Percentiles rank a stretch among this genome's conserved stretches.
Evolutionary conservation across 2,329 filamentous ascomycete genomes (phyloP).

Genomic region (Fusarium fracticaudum): DNA sequence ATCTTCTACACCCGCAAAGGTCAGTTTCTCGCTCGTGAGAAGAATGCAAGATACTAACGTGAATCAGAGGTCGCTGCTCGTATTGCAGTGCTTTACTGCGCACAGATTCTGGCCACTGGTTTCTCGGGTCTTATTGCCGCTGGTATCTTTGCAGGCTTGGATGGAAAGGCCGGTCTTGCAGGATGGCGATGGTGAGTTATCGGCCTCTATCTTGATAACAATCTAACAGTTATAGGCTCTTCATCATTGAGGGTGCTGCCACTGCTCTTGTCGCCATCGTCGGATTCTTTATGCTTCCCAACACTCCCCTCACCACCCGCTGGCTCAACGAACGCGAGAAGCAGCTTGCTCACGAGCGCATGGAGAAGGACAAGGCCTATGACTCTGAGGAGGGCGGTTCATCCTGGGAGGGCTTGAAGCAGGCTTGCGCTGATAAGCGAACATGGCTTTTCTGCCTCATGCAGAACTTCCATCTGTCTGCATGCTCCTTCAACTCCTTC

Average conservation of each 20-base stretch:
- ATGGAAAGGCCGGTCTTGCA: conserved; percentile 59
- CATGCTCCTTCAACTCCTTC: conserved; percentile 59
- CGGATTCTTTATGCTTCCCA: conserved; percentile 47
- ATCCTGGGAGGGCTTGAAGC: conserved; percentile 58
- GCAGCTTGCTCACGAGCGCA: conserved; percentile 57
- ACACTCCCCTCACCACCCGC: conserved; percentile 56
- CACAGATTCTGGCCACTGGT: conserved; percentile 72
- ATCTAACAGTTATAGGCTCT: conserved; percentile 35
- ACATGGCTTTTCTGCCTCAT: conserved; percentile 64
- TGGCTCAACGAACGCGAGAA: conserved; percentile 58
- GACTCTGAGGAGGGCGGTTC: conserved; percentile 51
- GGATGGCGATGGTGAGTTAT: conserved; percentile 67
- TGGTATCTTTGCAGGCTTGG: conserved; percentile 61
- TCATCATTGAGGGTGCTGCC: conserved; percentile 65
- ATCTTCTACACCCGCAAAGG: conserved; percentile 49
- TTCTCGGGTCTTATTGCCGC: conserved; percentile 72
- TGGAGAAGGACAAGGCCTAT: conserved; percentile 62
- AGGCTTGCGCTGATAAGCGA: conserved; percentile 59
- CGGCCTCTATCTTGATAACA: rapidly evolving
- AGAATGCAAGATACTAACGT: neutral
- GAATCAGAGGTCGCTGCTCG: conserved; percentile 69
- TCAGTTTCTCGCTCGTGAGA: neutral
- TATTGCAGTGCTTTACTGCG: conserved; percentile 67
- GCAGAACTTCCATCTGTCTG: conserved; percentile 65
- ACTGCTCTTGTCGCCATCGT: conserved; percentile 45